phyloP scores from a whole-genome alignment of 257 asterid genomes.

The Scutellaria barbata region DNA sequence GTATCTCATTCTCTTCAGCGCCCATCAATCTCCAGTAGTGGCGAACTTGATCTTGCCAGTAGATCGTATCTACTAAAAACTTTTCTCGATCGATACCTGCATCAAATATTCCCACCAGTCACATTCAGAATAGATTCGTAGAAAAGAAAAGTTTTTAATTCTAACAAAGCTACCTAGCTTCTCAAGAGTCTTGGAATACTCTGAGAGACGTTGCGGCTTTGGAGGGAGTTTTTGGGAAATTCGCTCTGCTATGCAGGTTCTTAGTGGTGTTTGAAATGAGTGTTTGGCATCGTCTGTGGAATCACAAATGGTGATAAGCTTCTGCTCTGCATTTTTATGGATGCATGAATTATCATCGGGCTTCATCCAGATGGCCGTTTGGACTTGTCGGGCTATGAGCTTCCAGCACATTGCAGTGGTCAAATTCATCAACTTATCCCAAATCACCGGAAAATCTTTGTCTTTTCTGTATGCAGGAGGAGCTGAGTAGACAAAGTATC shows the following conservation, averaged over 20 bases:
- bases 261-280: conserved; percentile 39
- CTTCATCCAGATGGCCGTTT: conserved; percentile 91
- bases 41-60: conserved; percentile 96
- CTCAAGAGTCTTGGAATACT: conserved; percentile 64
- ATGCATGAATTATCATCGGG: conserved; percentile 67
- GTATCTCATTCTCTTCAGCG: conserved; percentile 67
- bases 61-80: conserved; percentile 71
- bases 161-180: conserved; percentile 54
- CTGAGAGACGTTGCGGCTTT: conserved; percentile 84
- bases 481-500: conserved; percentile 92
- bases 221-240: conserved; percentile 43
- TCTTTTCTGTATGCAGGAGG: conserved; percentile 97
- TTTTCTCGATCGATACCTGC: conserved; percentile 68
- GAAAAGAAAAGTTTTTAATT: background rate
- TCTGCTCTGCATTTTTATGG: conserved; percentile 55
- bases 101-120: conserved; percentile 18
- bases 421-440: conserved; percentile 74
- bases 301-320: conserved; percentile 64
- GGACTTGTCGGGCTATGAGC: conserved; percentile 85
- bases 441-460: conserved; percentile 78
- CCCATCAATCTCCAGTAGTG: conserved; percentile 93
- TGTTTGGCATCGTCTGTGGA: conserved; percentile 50
- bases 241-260: conserved; percentile 40
- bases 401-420: conserved; percentile 98
- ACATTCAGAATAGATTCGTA: too few relatives aligned